A percentile compares a stretch with the other conserved stretches of the same genome.
These are phyloP conservation scores for Paramecium sexaurelia DNA, from an alignment of 73 alveolate genomes.

Conservation along the genomic window DNA sequence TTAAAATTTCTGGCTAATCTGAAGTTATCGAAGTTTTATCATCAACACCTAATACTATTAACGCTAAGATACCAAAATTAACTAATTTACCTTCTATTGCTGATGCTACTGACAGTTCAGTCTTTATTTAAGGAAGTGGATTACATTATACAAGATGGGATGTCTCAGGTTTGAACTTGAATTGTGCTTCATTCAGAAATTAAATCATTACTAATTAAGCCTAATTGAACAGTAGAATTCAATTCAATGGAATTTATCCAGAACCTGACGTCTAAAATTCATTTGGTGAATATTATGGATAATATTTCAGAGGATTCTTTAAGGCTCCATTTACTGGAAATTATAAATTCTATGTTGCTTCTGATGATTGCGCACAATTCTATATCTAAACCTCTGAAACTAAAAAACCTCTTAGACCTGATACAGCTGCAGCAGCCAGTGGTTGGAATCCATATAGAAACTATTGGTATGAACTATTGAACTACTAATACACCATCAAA, in stretches of 20 bases:
- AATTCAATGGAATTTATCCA: constrained; percentile 9
- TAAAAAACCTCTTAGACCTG: not conserved
- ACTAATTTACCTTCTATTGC: not conserved
- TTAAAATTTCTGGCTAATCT: not conserved
- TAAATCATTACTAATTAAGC: not conserved
- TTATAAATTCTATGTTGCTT: constrained; percentile 12
- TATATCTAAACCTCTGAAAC: not conserved
- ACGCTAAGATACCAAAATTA: not conserved
- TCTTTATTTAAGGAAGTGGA: constrained; percentile 31
- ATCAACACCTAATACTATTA: not conserved
- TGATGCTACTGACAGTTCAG: not conserved
- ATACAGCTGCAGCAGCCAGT: not conserved
- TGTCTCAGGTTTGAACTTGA: not conserved
- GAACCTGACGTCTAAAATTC: not conserved
- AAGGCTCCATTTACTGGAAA: constrained; percentile 52
- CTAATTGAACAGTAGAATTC: not conserved
- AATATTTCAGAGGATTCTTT: constrained; percentile 36
- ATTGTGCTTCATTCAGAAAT: not conserved
- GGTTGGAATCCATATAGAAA: not conserved
- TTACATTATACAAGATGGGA: not conserved
- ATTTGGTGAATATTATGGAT: constrained; percentile 5
- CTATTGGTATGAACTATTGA: constrained; percentile 5
- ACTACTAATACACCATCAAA: not conserved
- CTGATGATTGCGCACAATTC: not conserved
- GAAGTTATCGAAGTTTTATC: not conserved